Conservation (phyloP, 1,284 basidiomycete genomes). For the Leccinum solheimii region DNA sequence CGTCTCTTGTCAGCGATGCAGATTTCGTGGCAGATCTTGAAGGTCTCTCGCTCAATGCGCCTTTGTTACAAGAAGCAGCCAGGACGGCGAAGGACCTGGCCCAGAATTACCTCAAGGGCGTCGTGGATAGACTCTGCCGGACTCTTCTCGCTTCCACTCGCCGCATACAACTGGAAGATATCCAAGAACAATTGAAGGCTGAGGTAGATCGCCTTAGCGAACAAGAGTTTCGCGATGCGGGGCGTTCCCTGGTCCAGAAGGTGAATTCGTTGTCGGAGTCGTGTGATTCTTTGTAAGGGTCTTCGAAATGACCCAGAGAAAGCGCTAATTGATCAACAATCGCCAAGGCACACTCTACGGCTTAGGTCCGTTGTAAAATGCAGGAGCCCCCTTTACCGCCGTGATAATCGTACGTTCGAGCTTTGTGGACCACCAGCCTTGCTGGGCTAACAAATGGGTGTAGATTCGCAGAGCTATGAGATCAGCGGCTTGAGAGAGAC, state of each 20-base stretch:
- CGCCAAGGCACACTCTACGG: slow-evolving; percentile 19
- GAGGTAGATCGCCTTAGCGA: slow-evolving; percentile 22
- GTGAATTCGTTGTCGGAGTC: slow-evolving; percentile 26
- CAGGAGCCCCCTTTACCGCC: neutral
- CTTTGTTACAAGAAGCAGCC: slow-evolving; percentile 24
- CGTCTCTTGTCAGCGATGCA: slow-evolving; percentile 25
- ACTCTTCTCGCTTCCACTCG: slow-evolving; percentile 15
- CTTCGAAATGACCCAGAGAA: neutral
- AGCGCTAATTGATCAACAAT: neutral
- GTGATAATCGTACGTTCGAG: slow-evolving; percentile 8
- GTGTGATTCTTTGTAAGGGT: neutral
- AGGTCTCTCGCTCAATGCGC: slow-evolving; percentile 8
- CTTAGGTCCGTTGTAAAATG: slow-evolving; percentile 10
- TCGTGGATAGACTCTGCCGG: slow-evolving; percentile 25
- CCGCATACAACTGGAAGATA: slow-evolving; percentile 28
- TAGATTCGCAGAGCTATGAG: slow-evolving; percentile 18
- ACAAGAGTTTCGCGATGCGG: slow-evolving; percentile 17
- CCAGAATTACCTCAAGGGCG: slow-evolving; percentile 22
- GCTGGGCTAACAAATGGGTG: neutral
- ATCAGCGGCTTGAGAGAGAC: slow-evolving; percentile 23
- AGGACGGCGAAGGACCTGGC: slow-evolving; percentile 24
- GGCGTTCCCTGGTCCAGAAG: slow-evolving; percentile 25
- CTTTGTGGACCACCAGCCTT: neutral
- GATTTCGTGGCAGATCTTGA: slow-evolving; percentile 36
- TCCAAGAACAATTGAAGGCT: slow-evolving; percentile 21